Conservation (phyloP, 2,329 filamentous ascomycete species). For the Emergomyces pasteurianus region DNA sequence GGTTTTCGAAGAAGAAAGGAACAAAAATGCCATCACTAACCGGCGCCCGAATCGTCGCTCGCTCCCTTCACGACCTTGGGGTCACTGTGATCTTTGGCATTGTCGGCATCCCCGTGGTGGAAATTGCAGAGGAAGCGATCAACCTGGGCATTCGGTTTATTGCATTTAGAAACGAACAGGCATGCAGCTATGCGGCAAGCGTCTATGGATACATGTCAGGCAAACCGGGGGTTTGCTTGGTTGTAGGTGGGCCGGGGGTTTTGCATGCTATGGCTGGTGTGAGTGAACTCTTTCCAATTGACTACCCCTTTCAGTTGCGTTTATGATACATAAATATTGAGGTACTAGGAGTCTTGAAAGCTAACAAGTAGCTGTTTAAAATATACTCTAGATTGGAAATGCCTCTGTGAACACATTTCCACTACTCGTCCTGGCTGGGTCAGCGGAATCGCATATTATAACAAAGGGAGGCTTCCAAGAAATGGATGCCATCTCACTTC, state of each 20-base stretch:
- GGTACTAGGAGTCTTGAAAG: not conserved
- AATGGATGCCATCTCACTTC: conserved; percentile 42
- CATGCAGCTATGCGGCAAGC: conserved; percentile 46
- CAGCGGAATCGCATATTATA: conserved; percentile 39
- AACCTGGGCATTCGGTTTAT: conserved; percentile 47
- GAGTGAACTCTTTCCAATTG: conserved; percentile 20
- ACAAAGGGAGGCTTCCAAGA: conserved; percentile 48
- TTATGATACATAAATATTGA: not conserved
- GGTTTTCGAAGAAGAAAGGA: not conserved
- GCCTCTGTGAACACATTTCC: conserved; percentile 45
- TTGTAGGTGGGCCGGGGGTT: conserved; percentile 49
- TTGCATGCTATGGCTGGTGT: conserved; percentile 47
- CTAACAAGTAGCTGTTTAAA: not conserved
- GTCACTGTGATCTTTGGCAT: conserved; percentile 42
- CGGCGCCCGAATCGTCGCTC: conserved; percentile 38
- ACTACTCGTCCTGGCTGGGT: conserved; percentile 43
- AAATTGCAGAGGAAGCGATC: conserved; percentile 47
- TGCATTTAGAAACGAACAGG: conserved; percentile 48
- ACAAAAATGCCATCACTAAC: conserved; percentile 12
- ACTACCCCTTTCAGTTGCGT: conserved; percentile 1
- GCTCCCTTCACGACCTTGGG: conserved; percentile 36
- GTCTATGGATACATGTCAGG: conserved; percentile 49
- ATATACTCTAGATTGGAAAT: conserved; percentile 32
- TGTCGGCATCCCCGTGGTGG: conserved; percentile 44
- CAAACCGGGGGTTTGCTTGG: conserved; percentile 43